These are phyloP conservation scores for Cyclocybe aegerita DNA, from an alignment of 768 basidiomycete genomes.

Conservation along the genomic window DNA sequence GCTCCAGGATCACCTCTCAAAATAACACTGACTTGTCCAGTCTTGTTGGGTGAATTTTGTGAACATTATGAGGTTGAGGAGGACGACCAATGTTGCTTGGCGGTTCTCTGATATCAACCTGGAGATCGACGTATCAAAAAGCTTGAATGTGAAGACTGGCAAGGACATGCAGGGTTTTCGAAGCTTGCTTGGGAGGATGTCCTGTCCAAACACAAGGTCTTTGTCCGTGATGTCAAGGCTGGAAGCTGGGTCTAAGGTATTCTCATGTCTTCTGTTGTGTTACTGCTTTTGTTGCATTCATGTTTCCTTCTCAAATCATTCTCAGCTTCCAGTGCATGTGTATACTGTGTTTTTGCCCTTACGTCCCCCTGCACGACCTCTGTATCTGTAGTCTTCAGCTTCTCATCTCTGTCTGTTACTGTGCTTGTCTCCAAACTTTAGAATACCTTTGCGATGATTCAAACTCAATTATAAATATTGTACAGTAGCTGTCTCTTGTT, in stretches of 20 bases:
- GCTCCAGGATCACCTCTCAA: background rate
- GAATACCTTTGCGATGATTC: too few relatives aligned
- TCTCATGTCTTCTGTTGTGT: background rate
- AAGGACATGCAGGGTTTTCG: slow-evolving; percentile 9
- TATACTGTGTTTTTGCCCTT: too few relatives aligned
- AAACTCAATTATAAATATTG: too few relatives aligned
- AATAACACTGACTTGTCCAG: too few relatives aligned
- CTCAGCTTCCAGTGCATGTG: too few relatives aligned
- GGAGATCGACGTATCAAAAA: slow-evolving; percentile 10
- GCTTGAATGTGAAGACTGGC: slow-evolving; percentile 10
- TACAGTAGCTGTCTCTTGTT: too few relatives aligned
- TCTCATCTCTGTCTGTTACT: too few relatives aligned
- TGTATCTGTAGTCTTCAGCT: too few relatives aligned
- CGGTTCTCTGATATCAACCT: slow-evolving; percentile 5
- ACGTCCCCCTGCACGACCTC: too few relatives aligned
- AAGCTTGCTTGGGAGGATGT: slow-evolving; percentile 7
- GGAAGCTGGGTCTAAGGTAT: background rate
- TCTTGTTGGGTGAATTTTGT: slow-evolving; percentile 8
- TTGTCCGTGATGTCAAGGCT: slow-evolving; percentile 3
- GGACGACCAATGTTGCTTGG: slow-evolving; percentile 3
- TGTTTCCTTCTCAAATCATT: too few relatives aligned
- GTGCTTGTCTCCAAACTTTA: too few relatives aligned
- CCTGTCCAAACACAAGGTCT: background rate
- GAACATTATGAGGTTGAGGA: slow-evolving; percentile 1
- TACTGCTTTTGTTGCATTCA: background rate